phyloP scores from a whole-genome alignment of 768 basidiomycete genomes.

The Leucosporidium scottii region DNA sequence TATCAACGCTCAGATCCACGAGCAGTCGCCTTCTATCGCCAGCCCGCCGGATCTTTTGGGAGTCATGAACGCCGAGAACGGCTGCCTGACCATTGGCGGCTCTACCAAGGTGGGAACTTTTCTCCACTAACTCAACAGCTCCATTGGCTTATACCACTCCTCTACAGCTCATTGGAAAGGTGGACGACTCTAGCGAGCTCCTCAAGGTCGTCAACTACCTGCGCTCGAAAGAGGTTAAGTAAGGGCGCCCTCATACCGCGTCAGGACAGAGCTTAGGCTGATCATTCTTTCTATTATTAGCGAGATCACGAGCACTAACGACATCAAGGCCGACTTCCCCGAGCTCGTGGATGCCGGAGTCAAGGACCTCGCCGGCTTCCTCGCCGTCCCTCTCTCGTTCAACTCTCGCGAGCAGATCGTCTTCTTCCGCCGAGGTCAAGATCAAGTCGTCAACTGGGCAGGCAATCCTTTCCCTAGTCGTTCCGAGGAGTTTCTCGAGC shows the following conservation, averaged over 20 bases:
- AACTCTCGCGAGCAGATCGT: constrained; percentile 73
- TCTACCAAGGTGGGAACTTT: constrained; percentile 54
- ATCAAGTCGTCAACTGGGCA: constrained; percentile 49
- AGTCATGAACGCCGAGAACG: constrained; percentile 70
- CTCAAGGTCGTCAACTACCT: constrained; percentile 73
- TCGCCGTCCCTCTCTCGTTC: constrained; percentile 66
- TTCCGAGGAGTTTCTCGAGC: constrained; percentile 50
- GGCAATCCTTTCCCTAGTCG: constrained; percentile 56
- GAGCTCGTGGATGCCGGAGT: constrained; percentile 55
- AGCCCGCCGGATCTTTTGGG: constrained; percentile 53
- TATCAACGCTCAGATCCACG: too few relatives aligned
- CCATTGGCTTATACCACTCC: background rate
- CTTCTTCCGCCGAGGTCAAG: constrained; percentile 66
- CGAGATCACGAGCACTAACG: constrained; percentile 59
- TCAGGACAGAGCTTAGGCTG: too few relatives aligned
- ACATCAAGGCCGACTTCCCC: constrained; percentile 61
- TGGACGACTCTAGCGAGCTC: constrained; percentile 67
- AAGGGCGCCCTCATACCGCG: constrained; percentile 42
- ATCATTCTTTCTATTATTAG: constrained; percentile 42
- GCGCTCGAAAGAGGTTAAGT: constrained; percentile 63
- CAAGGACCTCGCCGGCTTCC: constrained; percentile 62
- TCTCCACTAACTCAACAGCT: too few relatives aligned
- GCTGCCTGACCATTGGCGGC: constrained; percentile 50
- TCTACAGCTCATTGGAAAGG: constrained; percentile 60
- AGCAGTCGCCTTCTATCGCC: too few relatives aligned